Base-by-base conservation (phyloP, 495 filamentous ascomycete species). In the Pseudomonodictys pantanalensis region DNA sequence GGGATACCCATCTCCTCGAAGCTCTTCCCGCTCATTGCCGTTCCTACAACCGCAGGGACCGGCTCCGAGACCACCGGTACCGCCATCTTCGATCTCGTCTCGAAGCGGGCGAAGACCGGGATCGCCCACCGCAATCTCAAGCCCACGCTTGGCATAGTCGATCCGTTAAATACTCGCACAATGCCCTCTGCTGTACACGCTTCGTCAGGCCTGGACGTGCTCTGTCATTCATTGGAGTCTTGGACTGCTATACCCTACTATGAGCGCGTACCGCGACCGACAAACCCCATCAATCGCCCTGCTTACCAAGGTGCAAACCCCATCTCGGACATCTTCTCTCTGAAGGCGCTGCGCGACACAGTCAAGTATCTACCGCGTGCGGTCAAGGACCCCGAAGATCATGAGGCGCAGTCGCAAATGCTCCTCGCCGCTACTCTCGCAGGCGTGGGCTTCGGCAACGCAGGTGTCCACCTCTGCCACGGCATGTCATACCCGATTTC, bases 231-330 rank as follows among this genome's bases (percentile, higher is more conserved):
- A 12, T 83, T 98, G 41, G 93, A 98, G 71, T 91, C 87, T 8
- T 97, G 90, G 86, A 98, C 93, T 3, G 93, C 95, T 1, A 97
- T 98, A 58, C 95, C 93, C 0, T 97, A 90, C 75, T 80, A 87
- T 66, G 83, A 92, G 73, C 84, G 93, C 51, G 81, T 77, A 0
- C 95, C 93, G 0, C 80, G 92, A 5, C 95, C 95, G 4, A 74
- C 83, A 11, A 97, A 98, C 70, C 93, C 93, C 0, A 89, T 97
- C 64, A 80, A 92, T 47, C 79, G 93, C 2, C 93, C 93, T 0
- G 91, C 93, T 2, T 98, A 98, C 68, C 93, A 98, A 68, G 93
- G 93, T 39, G 91, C 93, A 6, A 98, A 98, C 71, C 93, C 93
- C 2, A 97, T 98, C 46, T 92, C 88, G 20, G 93, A 98, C 68